A percentile compares a stretch with the other conserved stretches of the same genome.
Conservation (phyloP, 768 basidiomycete species). For the Mycena crocata region DNA sequence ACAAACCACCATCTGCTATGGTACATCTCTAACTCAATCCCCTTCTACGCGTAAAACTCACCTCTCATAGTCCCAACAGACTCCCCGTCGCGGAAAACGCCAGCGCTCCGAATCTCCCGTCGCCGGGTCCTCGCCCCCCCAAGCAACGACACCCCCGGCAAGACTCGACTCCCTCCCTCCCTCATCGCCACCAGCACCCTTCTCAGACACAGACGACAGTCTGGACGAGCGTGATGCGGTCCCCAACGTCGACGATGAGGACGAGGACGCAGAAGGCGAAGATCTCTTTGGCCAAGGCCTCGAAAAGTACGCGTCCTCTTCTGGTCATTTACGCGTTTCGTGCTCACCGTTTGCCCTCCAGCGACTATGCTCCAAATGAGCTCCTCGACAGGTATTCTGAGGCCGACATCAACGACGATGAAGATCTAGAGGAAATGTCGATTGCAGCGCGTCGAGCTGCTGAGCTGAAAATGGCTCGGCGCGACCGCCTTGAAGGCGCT, state of each 20-base stretch:
- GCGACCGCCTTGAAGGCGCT: constrained; percentile 80
- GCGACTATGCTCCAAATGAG: constrained; percentile 89
- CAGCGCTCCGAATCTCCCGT: constrained; percentile 67
- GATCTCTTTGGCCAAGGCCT: constrained; percentile 90
- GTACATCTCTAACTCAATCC: background rate
- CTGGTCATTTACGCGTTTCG: constrained; percentile 23
- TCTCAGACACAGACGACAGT: constrained; percentile 90
- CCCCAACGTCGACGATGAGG: constrained; percentile 73
- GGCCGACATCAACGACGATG: constrained; percentile 87
- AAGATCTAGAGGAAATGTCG: constrained; percentile 75
- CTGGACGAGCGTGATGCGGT: constrained; percentile 78
- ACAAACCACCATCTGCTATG: constrained; percentile 21
- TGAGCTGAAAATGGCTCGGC: constrained; percentile 87
- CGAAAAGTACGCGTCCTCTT: constrained; percentile 65
- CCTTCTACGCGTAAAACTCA: constrained; percentile 31
- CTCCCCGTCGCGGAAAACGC: constrained; percentile 71
- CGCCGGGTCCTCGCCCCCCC: constrained; percentile 61
- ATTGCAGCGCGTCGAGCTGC: constrained; percentile 80
- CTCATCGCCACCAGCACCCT: constrained; percentile 84
- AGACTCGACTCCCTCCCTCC: constrained; percentile 85
- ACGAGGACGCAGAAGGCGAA: constrained; percentile 85
- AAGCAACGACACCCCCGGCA: constrained; percentile 56
- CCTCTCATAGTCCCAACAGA: constrained; percentile 46
- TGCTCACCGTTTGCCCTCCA: constrained; percentile 41
- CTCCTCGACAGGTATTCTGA: constrained; percentile 90